A percentile compares a stretch with the other conserved stretches of the same genome.
Conservation (phyloP, 2,329 filamentous ascomycete genomes). For the Helotiales sp. region DNA sequence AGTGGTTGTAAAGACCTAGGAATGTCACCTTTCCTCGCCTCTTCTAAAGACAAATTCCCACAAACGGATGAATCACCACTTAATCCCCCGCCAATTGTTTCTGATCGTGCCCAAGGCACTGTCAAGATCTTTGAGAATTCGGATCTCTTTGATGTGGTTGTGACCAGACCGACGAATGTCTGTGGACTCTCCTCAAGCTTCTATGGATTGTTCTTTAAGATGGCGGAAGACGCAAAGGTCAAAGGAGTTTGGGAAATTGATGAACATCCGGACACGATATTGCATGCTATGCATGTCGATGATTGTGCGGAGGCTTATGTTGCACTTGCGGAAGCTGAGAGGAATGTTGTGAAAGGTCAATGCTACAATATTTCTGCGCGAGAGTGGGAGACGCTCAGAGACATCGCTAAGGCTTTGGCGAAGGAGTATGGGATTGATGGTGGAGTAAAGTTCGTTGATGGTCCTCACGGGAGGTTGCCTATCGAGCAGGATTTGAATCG, state of each 20-base stretch:
- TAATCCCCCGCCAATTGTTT: conserved; percentile 31
- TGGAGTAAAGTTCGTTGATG: conserved; percentile 29
- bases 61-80: conserved; percentile 46
- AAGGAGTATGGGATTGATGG: conserved; percentile 41
- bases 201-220: conserved; percentile 17
- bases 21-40: conserved; percentile 32
- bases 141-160: conserved; percentile 42
- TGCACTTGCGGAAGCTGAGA: conserved; percentile 39
- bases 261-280: conserved; percentile 39
- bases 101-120: conserved; percentile 36
- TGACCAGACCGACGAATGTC: conserved; percentile 48
- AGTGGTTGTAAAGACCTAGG: conserved; percentile 54
- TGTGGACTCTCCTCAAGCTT: conserved; percentile 47
- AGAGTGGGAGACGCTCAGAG: conserved; percentile 44
- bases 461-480: neutral
- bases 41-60: conserved; percentile 37
- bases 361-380: conserved; percentile 47
- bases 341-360: conserved; percentile 38
- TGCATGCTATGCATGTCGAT: conserved; percentile 50
- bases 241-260: conserved; percentile 35
- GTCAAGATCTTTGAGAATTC: conserved; percentile 40
- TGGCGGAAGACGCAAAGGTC: conserved; percentile 35
- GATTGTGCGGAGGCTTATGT: conserved; percentile 51
- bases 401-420: conserved; percentile 41
- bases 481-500: conserved; percentile 8